Evolutionary conservation across 2,329 filamentous ascomycete genomes (phyloP).

Genomic region (Microdochium bolleyi): DNA sequence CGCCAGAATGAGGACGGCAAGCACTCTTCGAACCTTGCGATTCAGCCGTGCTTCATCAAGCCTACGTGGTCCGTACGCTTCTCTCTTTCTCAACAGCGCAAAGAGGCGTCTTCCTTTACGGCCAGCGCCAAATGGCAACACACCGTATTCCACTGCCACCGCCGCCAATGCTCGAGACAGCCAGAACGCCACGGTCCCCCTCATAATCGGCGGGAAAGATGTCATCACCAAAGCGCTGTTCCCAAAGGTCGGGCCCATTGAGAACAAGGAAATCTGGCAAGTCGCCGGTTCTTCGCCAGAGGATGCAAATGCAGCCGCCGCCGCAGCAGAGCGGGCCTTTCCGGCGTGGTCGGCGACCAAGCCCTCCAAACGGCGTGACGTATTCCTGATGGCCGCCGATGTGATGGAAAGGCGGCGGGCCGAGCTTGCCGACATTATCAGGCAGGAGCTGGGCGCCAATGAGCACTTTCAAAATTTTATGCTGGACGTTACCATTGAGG

Average conservation of each 20-base stretch:
- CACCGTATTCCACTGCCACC: too few species aligned
- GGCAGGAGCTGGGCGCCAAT: constrained; percentile 14
- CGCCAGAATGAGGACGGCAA: too few species aligned
- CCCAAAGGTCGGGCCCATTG: constrained; percentile 30
- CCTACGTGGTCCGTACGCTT: too few species aligned
- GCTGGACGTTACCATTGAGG: constrained; percentile 22
- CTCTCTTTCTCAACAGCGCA: too few species aligned
- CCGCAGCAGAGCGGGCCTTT: constrained; percentile 44
- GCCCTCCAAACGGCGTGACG: constrained; percentile 42
- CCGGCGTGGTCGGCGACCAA: constrained; percentile 50
- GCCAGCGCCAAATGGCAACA: too few species aligned
- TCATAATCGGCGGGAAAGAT: constrained; percentile 24
- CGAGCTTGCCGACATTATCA: constrained; percentile 43
- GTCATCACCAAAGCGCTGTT: constrained; percentile 27
- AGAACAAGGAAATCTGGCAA: constrained; percentile 37
- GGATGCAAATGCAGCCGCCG: constrained; percentile 35
- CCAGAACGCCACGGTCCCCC: constrained; percentile 11
- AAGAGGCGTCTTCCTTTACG: too few species aligned
- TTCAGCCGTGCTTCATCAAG: too few species aligned
- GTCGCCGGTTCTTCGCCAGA: constrained; percentile 42
- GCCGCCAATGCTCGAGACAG: too few species aligned
- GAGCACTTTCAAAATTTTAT: constrained; percentile 23
- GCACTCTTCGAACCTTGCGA: too few species aligned
- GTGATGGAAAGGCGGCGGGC: constrained; percentile 40
- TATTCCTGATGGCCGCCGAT: constrained; percentile 49